Percentiles rank a stretch among this genome's conserved stretches.
Conservation (phyloP, 2,329 filamentous ascomycete species). For the Colletotrichum sidae region DNA sequence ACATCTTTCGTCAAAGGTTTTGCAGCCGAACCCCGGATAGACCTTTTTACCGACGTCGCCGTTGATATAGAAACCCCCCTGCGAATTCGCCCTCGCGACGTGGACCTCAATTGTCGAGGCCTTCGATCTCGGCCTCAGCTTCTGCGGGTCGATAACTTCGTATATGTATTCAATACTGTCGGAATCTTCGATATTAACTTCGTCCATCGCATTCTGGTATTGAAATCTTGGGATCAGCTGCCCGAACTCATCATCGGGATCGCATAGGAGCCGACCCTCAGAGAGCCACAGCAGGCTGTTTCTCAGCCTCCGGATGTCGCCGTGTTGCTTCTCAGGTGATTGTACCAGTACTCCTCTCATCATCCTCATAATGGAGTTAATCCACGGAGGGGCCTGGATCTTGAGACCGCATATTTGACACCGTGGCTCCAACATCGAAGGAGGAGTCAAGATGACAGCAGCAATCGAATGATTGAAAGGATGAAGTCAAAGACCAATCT, state of each 20-base stretch:
- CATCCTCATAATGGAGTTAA: no score
- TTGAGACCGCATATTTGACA: no score
- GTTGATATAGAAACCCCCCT: no score
- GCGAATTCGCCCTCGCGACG: no score
- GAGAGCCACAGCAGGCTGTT: not conserved
- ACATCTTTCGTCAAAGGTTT: not conserved
- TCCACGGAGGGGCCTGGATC: no score
- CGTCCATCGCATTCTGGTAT: not conserved
- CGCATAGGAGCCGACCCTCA: conserved; percentile 1
- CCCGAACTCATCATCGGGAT: conserved; percentile 11
- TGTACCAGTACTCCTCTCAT: no score
- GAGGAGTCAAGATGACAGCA: no score
- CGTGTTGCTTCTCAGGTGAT: no score
- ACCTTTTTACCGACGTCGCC: not conserved
- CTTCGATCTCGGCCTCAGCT: conserved; percentile 1
- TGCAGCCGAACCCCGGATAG: not conserved
- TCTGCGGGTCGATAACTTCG: not conserved
- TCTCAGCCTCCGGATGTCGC: no score
- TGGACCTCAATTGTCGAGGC: not conserved
- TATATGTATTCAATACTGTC: not conserved
- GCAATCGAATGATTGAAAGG: no score
- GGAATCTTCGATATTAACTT: not conserved
- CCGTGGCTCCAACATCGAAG: no score
- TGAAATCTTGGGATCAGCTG: conserved; percentile 6
- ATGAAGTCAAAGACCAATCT: no score